These are phyloP conservation scores for Zymoseptoria crescenta DNA, from an alignment of 2,329 filamentous ascomycete species.

Conservation along the genomic window DNA sequence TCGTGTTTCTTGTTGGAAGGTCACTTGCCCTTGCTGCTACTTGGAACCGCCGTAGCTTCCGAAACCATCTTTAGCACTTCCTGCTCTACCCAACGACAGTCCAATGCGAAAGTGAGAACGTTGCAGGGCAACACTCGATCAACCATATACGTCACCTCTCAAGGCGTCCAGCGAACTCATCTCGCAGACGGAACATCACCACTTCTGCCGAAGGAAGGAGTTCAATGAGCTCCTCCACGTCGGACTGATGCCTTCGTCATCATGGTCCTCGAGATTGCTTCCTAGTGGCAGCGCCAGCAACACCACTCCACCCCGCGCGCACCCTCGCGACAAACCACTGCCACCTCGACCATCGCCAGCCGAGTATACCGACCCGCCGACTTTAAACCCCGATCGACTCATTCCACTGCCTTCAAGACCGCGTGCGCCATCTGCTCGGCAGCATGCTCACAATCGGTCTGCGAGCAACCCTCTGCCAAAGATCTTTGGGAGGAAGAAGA, in stretches of 20 bases:
- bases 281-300: slow-evolving; percentile 17
- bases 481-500: slow-evolving; percentile 54
- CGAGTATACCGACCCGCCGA: slow-evolving; percentile 16
- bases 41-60: neutral
- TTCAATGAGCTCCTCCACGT: neutral
- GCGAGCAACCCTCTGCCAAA: slow-evolving; percentile 74
- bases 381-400: slow-evolving; percentile 17
- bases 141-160: neutral
- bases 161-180: neutral
- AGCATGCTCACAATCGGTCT: slow-evolving; percentile 46
- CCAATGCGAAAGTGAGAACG: neutral
- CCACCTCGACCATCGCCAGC: slow-evolving; percentile 15
- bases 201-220: neutral
- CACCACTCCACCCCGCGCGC: slow-evolving; percentile 10
- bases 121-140: neutral
- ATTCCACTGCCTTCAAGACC: slow-evolving; percentile 16
- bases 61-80: neutral
- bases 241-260: slow-evolving; percentile 24
- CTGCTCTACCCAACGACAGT: neutral
- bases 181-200: neutral
- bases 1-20: neutral
- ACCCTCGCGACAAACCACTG: slow-evolving; percentile 17
- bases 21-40: neutral
- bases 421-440: slow-evolving; percentile 9
- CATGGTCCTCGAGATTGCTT: slow-evolving; percentile 28